Base-by-base conservation (phyloP, 208 protist species). In the Leptomonas pyrrhocoris region DNA sequence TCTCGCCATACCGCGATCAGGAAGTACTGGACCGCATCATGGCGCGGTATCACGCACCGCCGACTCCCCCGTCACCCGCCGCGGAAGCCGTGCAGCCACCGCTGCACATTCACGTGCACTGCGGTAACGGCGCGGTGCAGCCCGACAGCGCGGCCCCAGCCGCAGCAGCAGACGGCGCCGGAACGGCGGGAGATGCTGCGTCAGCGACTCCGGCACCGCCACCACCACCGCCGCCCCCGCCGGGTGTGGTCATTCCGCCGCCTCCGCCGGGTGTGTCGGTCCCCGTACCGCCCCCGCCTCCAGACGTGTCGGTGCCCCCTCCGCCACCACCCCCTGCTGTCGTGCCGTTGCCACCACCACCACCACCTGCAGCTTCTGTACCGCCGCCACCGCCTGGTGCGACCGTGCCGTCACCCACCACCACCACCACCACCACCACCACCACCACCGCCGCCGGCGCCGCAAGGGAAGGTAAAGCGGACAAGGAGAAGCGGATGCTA, bases 91-190 rank as follows among this genome's bases (percentile, higher is more conserved):
- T 9, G 19, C 63, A 43, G 61, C 69, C n/a, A 28, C 71, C 69
- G 31, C 68, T 74, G 18, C 63, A 78, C 38, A 85, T 85, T 34
- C 66, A 68, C 38, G 75, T 85, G 16, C 70, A 85, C 25, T 85
- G 74, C 74, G 68, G 48, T 25, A 63, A 43, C 23, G 59, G 48
- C 30, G 21, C 40, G 13, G 34, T 36, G 40, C 64, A 38, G 16
- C 23, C 62, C 4, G 23, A 43, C n/a, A 38, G 34, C 23, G 30
- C 48, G 21, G 40, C 58, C 2, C 6, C 30, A 12, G 48, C 38
- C n/a, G 38, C 49, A 43, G 21, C 73, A 31, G 40, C 54, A 25
- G 43, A 31, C 12, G 43, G 40, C 12, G 21, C 19, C 36, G 18
- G 42, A 36, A 36, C 61, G 38, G 36, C 64, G 34, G 43, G 16